phyloP scores from a whole-genome alignment of 129 eudicot genomes.

The Tanacetum coccineum region DNA sequence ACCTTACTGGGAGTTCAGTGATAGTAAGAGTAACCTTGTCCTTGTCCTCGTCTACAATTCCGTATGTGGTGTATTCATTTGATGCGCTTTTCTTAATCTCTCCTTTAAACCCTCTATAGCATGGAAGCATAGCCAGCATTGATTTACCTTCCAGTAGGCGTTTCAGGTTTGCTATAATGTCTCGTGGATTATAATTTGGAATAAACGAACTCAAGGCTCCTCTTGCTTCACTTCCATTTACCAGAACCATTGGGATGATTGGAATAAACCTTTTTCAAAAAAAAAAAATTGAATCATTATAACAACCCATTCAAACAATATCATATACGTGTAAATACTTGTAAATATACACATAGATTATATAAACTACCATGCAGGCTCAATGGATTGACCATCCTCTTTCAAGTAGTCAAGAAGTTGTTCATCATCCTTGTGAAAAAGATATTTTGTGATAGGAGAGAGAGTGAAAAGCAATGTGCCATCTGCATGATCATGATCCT shows the following conservation, averaged over 20 bases:
- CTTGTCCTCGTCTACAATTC: slow-evolving; percentile 37
- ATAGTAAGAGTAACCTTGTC: slow-evolving; percentile 44
- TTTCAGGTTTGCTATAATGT: slow-evolving; percentile 55
- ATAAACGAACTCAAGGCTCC: slow-evolving; percentile 65
- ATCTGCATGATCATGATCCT: slow-evolving; percentile 77
- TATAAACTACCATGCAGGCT: slow-evolving; percentile 50
- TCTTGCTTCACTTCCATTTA: slow-evolving; percentile 74
- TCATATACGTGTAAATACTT: no score
- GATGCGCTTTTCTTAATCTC: slow-evolving; percentile 44
- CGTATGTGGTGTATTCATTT: slow-evolving; percentile 46
- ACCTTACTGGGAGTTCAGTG: slow-evolving; percentile 61
- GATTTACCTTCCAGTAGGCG: slow-evolving; percentile 45
- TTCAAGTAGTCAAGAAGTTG: slow-evolving; percentile 14
- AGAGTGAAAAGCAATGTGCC: slow-evolving; percentile 57
- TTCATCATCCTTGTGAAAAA: slow-evolving; percentile 67
- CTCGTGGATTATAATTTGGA: slow-evolving; percentile 65
- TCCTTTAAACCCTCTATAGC: slow-evolving; percentile 60
- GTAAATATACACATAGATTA: no score
- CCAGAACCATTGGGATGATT: slow-evolving; percentile 34
- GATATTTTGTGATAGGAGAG: slow-evolving; percentile 35
- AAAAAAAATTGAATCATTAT: no score
- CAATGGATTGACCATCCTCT: slow-evolving; percentile 60
- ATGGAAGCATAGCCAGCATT: slow-evolving; percentile 61
- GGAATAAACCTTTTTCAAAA: slow-evolving; percentile 1
- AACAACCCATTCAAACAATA: no score